phyloP scores from a whole-genome alignment of 495 filamentous ascomycete species.

The Trichoderma erinaceum region DNA sequence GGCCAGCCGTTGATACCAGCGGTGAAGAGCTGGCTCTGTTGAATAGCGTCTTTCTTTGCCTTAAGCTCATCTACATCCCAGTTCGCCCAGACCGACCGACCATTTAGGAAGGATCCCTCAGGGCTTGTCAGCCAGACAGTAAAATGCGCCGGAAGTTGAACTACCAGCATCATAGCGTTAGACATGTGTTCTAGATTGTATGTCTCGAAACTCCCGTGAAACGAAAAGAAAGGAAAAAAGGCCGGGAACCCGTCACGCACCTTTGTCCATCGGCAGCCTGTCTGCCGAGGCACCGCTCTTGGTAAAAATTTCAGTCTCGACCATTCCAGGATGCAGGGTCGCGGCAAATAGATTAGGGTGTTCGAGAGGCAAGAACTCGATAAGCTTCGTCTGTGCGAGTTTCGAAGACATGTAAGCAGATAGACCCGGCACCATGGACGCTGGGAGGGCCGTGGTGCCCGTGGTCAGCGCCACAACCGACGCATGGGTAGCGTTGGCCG shows the following conservation, averaged over 20 bases:
- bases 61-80: slow-evolving; percentile 45
- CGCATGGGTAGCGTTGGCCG: not conserved
- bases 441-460: slow-evolving; percentile 5
- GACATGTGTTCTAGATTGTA: not conserved
- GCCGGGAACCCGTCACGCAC: not conserved
- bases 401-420: slow-evolving; percentile 34
- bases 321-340: slow-evolving; percentile 36
- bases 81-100: slow-evolving; percentile 36
- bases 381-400: slow-evolving; percentile 30
- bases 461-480: not conserved
- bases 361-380: slow-evolving; percentile 31
- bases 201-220: not conserved
- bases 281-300: not conserved
- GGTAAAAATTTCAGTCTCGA: slow-evolving; percentile 27
- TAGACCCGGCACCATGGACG: slow-evolving; percentile 22
- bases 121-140: slow-evolving; percentile 34
- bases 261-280: not conserved
- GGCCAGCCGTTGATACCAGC: slow-evolving; percentile 9
- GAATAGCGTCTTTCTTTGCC: not conserved
- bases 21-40: slow-evolving; percentile 3
- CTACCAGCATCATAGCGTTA: slow-evolving; percentile 17
- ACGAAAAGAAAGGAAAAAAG: not conserved
- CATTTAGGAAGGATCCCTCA: slow-evolving; percentile 37
- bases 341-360: slow-evolving; percentile 34
- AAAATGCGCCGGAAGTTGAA: slow-evolving; percentile 34